phyloP scores from a whole-genome alignment of 2,329 filamentous ascomycete species.

The Dactylonectria macrodidyma region DNA sequence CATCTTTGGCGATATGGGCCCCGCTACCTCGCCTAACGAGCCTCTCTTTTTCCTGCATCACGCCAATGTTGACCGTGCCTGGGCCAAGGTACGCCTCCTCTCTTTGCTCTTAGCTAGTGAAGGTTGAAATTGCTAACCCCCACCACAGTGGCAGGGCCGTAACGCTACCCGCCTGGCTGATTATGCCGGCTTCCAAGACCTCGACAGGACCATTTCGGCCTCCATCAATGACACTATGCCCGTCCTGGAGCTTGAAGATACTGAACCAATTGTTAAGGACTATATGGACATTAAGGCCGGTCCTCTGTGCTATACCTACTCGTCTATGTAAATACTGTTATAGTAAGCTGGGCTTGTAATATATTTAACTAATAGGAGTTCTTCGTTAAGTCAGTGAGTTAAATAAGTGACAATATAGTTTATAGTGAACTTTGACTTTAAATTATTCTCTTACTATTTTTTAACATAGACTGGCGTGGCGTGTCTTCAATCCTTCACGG shows the following conservation, averaged over 20 bases:
- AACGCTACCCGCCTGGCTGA: not conserved
- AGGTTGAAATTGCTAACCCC: not conserved
- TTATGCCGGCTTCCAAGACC: not conserved
- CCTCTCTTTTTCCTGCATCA: slow-evolving; percentile 50
- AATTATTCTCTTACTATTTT: no score
- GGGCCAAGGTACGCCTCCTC: not conserved
- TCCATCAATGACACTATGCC: not conserved
- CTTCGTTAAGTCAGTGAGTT: no score
- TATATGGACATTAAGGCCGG: slow-evolving; percentile 30
- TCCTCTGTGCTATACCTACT: slow-evolving; percentile 34
- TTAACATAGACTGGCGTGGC: no score
- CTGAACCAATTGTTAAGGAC: slow-evolving; percentile 20
- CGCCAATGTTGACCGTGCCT: slow-evolving; percentile 45
- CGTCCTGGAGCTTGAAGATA: not conserved
- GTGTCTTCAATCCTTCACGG: no score
- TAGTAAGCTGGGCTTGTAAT: no score
- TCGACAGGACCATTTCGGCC: not conserved
- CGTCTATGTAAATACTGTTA: slow-evolving; percentile 11
- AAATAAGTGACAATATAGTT: no score
- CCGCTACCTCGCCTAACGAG: slow-evolving; percentile 47
- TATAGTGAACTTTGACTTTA: no score
- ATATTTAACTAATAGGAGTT: no score
- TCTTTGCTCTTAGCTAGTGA: not conserved
- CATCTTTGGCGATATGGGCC: slow-evolving; percentile 46
- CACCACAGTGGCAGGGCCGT: not conserved